A percentile compares a stretch with the other conserved stretches of the same genome.
phyloP scores from a whole-genome alignment of 192 early-diverging fungal genomes.

The Gigaspora rosea region DNA sequence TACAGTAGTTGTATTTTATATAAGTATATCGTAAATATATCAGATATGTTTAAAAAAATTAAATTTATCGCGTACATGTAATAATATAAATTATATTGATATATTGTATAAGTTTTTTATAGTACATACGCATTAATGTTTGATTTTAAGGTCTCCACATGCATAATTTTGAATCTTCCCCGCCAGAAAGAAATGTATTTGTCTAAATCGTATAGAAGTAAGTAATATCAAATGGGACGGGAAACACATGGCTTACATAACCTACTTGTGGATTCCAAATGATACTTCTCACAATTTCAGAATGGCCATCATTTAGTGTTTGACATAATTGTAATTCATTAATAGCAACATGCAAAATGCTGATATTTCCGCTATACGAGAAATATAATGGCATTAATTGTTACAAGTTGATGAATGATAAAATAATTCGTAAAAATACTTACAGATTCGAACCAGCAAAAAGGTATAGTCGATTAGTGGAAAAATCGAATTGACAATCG shows the following conservation, averaged over 20 bases:
- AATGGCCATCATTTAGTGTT: conserved; percentile 75
- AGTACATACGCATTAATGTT: too few relatives aligned
- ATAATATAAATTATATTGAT: too few relatives aligned
- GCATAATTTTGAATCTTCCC: conserved; percentile 76
- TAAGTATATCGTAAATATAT: too few relatives aligned
- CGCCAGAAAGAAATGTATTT: conserved; percentile 63
- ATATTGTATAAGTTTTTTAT: too few relatives aligned
- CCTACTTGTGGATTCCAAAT: conserved; percentile 67
- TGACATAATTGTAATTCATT: conserved; percentile 76
- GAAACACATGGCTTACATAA: conserved; percentile 19
- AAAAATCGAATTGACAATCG: conserved; percentile 75
- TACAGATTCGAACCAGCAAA: conserved; percentile 76
- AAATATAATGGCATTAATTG: not conserved
- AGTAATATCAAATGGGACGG: not conserved
- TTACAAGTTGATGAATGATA: not conserved
- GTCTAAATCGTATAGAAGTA: not conserved
- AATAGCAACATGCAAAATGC: conserved; percentile 79
- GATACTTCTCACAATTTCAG: conserved; percentile 82
- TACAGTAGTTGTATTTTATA: too few relatives aligned
- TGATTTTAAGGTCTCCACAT: conserved; percentile 53
- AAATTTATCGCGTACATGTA: too few relatives aligned
- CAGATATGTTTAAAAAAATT: too few relatives aligned
- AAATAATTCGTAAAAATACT: conserved; percentile 17
- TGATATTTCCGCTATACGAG: conserved; percentile 67
- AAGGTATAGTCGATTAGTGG: conserved; percentile 72